phyloP scores from a whole-genome alignment of 331 rosid genomes.

The Malus hybrid region DNA sequence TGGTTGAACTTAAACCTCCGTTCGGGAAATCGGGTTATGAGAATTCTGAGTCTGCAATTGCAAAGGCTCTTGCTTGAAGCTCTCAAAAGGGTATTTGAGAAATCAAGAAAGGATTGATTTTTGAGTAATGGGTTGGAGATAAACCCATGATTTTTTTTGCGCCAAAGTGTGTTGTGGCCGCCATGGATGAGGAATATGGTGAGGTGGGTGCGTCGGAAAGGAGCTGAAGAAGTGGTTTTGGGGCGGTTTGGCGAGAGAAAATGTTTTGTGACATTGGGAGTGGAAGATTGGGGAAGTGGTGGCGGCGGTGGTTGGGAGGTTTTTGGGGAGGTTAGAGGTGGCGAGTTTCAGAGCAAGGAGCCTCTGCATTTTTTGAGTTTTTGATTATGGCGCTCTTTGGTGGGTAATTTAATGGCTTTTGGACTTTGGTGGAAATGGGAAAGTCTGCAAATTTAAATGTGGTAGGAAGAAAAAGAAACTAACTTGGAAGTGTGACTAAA shows the following conservation, averaged over 20 bases:
- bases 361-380: conserved; percentile 32
- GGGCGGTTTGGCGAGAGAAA: conserved; percentile 23
- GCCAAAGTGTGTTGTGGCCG: conserved; percentile 16
- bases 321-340: conserved; percentile 9
- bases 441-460: no score
- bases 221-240: conserved; percentile 21
- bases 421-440: no score
- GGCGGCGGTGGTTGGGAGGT: conserved; percentile 6
- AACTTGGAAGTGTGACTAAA: no score
- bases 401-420: not conserved
- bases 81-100: conserved; percentile 25
- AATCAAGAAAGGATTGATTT: conserved; percentile 16
- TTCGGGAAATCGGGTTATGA: conserved; percentile 23
- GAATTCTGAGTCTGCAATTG: conserved; percentile 22
- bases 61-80: conserved; percentile 15
- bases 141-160: conserved; percentile 23
- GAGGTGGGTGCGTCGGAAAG: conserved; percentile 18
- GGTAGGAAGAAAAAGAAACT: no score
- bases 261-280: conserved; percentile 3
- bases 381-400: not conserved
- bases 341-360: conserved; percentile 23
- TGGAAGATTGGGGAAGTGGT: conserved; percentile 16
- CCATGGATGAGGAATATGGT: conserved; percentile 20
- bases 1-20: conserved; percentile 25
- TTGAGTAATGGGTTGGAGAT: conserved; percentile 24